phyloP scores from a whole-genome alignment of 2,329 filamentous ascomycete species.

The Ophiostoma piceae region DNA sequence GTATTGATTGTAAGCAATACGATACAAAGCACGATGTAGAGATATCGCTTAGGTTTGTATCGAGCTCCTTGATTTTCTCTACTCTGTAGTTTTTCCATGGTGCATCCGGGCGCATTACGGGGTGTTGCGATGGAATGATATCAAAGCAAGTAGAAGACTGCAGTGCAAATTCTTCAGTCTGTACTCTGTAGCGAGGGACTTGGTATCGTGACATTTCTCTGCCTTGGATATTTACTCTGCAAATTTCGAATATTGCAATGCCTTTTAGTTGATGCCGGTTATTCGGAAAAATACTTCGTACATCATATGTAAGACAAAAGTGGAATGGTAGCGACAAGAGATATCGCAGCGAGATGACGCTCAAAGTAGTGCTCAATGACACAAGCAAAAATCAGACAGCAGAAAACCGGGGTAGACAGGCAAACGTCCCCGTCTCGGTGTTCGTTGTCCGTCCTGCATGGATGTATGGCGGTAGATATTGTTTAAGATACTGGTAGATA shows the following conservation, averaged over 20 bases:
- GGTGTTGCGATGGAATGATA: background rate
- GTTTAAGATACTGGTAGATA: background rate
- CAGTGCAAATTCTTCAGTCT: background rate
- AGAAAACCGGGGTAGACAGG: slow-evolving; percentile 4
- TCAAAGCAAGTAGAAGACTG: background rate
- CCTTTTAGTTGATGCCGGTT: too few species aligned
- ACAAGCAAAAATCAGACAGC: background rate
- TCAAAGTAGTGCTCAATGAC: background rate
- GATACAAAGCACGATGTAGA: background rate
- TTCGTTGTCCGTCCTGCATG: slow-evolving; percentile 16
- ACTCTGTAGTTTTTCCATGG: background rate
- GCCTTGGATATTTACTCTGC: background rate
- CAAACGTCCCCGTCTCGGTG: slow-evolving; percentile 12
- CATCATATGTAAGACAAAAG: background rate
- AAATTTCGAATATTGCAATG: background rate
- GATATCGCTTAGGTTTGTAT: background rate
- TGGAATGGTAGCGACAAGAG: background rate
- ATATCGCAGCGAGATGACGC: slow-evolving; percentile 4
- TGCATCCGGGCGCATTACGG: slow-evolving; percentile 9
- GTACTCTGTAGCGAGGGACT: background rate
- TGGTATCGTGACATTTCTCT: background rate
- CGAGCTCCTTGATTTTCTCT: background rate
- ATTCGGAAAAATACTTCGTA: background rate
- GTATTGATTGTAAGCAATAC: background rate
- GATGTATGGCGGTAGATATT: background rate